Conservation (phyloP, 192 early-diverging fungal genomes). For the Gigaspora rosea region DNA sequence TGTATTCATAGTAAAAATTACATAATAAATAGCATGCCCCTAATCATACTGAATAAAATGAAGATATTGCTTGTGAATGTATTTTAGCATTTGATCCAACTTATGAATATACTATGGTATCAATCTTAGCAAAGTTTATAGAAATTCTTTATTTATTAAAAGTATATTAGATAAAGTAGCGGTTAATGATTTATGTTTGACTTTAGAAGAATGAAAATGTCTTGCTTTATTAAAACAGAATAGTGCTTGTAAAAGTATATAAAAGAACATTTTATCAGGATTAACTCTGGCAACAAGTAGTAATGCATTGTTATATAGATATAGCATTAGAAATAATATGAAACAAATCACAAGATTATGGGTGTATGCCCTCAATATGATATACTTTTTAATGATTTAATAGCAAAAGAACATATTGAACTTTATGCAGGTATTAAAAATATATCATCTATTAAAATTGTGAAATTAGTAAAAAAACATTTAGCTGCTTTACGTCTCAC, state of each 20-base stretch:
- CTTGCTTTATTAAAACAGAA: slow-evolving; percentile 73
- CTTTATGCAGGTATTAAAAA: slow-evolving; percentile 79
- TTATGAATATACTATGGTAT: slow-evolving; percentile 49
- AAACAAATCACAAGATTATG: slow-evolving; percentile 65
- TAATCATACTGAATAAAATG: slow-evolving; percentile 47
- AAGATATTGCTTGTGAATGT: slow-evolving; percentile 51
- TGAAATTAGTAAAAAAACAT: slow-evolving; percentile 60
- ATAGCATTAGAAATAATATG: slow-evolving; percentile 60
- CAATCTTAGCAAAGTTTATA: slow-evolving; percentile 60
- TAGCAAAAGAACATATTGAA: slow-evolving; percentile 70
- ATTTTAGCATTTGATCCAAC: slow-evolving; percentile 46
- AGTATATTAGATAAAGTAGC: slow-evolving; percentile 52
- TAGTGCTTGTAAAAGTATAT: slow-evolving; percentile 76
- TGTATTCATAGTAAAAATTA: no score
- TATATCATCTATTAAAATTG: slow-evolving; percentile 54
- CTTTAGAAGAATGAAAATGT: slow-evolving; percentile 55
- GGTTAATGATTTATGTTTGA: slow-evolving; percentile 53
- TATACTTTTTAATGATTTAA: slow-evolving; percentile 75
- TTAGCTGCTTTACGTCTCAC: slow-evolving; percentile 67
- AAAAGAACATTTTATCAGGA: slow-evolving; percentile 80
- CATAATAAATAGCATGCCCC: no score
- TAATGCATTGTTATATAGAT: slow-evolving; percentile 68
- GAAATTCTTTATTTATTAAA: slow-evolving; percentile 41
- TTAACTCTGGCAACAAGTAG: slow-evolving; percentile 65
- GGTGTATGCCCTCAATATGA: slow-evolving; percentile 80